These are phyloP conservation scores for Leavenworthia alabamica DNA, from an alignment of 345 rosid genomes.

Conservation along the genomic window DNA sequence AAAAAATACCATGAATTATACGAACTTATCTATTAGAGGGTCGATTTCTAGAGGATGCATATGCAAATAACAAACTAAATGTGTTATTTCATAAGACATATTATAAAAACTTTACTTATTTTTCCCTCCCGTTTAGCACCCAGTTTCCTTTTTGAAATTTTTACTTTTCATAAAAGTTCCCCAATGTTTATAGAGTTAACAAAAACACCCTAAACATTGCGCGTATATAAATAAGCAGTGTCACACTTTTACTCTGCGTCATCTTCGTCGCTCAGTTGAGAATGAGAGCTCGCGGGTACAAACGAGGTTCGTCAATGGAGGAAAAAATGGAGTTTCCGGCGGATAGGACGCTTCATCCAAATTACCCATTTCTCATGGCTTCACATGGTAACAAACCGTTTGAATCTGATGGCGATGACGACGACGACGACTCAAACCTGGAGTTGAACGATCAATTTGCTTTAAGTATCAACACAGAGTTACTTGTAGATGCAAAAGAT, in stretches of 20 bases:
- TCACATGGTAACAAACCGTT: no score
- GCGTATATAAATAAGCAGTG: neutral
- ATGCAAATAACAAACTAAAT: neutral
- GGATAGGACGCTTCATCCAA: conserved; percentile 28
- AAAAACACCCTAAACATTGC: neutral
- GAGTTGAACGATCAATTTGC: conserved; percentile 20
- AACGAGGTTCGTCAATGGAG: conserved; percentile 25
- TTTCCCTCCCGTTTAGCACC: conserved; percentile 29
- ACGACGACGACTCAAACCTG: neutral
- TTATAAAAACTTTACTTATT: neutral
- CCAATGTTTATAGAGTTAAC: neutral
- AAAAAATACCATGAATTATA: no score
- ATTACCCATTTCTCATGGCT: conserved; percentile 29
- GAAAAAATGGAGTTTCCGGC: neutral
- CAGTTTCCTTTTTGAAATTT: neutral
- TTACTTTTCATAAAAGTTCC: neutral
- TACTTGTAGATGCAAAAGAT: conserved; percentile 13
- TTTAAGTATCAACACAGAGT: conserved; percentile 7
- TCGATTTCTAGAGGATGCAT: no score
- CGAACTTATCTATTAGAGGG: no score
- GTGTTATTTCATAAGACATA: neutral
- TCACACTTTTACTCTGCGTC: conserved; percentile 8
- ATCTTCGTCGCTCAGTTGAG: conserved; percentile 20
- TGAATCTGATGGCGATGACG: conserved; percentile 17
- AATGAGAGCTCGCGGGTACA: conserved; percentile 28